Conservation (phyloP, 2,329 filamentous ascomycete species). For the Microdochium bolleyi region DNA sequence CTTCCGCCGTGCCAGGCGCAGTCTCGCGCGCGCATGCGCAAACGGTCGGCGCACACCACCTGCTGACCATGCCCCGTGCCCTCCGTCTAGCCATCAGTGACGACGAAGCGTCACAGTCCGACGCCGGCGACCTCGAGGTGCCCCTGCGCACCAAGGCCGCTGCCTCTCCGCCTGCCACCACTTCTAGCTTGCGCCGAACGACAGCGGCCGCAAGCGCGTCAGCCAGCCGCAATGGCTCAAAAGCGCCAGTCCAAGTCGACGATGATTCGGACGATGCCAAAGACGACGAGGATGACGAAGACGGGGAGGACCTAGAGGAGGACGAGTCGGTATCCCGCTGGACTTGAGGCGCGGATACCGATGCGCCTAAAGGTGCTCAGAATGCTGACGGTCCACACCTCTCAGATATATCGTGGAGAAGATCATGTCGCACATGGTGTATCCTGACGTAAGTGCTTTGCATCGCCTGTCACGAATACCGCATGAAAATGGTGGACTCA, state of each 20-base stretch:
- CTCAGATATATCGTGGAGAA: conserved; percentile 65
- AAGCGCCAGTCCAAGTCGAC: conserved; percentile 9
- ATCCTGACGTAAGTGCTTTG: conserved; percentile 37
- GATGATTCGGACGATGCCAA: conserved; percentile 16
- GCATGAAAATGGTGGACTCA: conserved; percentile 11
- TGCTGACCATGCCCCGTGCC: neutral
- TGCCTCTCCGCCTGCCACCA: neutral
- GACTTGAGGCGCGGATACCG: neutral
- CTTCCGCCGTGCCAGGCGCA: too few species aligned
- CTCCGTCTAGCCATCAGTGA: conserved; percentile 28
- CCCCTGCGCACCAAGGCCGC: conserved; percentile 4
- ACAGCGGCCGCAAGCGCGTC: neutral
- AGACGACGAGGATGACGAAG: conserved; percentile 21
- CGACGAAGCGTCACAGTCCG: conserved; percentile 26
- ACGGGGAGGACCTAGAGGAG: conserved; percentile 22
- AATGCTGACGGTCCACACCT: conserved; percentile 5
- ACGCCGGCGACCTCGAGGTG: conserved; percentile 14
- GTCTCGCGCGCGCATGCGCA: too few species aligned
- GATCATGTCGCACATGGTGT: conserved; percentile 59
- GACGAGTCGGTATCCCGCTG: conserved; percentile 13
- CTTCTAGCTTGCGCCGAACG: conserved; percentile 8
- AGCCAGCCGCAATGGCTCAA: neutral
- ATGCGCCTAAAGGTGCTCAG: neutral
- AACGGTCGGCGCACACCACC: too few species aligned
- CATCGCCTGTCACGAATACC: neutral